Conservation (phyloP, 1,284 basidiomycete species). For the Veloporphyrellus conicus region DNA sequence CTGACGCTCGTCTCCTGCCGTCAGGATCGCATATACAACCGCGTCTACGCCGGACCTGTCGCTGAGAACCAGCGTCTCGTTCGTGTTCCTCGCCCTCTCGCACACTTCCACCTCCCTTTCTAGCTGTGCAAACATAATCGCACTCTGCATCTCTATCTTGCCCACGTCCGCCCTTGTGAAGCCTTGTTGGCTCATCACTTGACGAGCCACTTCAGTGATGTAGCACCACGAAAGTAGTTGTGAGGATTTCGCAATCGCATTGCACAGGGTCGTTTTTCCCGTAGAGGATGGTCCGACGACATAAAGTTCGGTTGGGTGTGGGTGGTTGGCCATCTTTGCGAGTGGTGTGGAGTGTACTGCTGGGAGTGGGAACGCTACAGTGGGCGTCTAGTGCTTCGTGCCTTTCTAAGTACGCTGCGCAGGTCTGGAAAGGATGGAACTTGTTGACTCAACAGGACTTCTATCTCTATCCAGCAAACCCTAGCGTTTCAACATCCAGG, state of each 20-base stretch:
- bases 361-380: constrained; percentile 18
- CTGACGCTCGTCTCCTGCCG: constrained; percentile 35
- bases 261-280: constrained; percentile 62
- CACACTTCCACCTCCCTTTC: constrained; percentile 38
- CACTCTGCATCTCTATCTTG: constrained; percentile 54
- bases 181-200: constrained; percentile 48
- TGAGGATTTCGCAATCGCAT: constrained; percentile 44
- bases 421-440: constrained; percentile 2
- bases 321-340: constrained; percentile 15
- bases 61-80: constrained; percentile 42
- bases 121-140: constrained; percentile 55
- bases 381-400: constrained; percentile 6
- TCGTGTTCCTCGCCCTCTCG: constrained; percentile 14
- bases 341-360: constrained; percentile 1
- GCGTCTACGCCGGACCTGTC: constrained; percentile 63
- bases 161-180: constrained; percentile 50
- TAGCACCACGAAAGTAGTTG: constrained; percentile 37
- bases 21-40: constrained; percentile 55
- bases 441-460: constrained; percentile 1
- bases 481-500: not conserved
- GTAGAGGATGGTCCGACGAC: constrained; percentile 61
- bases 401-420: constrained; percentile 16
- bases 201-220: constrained; percentile 57
- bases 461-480: not conserved
- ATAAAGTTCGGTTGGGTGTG: constrained; percentile 31